Conservation (phyloP, 208 protist genomes). For the Wallacemonas sp. region DNA sequence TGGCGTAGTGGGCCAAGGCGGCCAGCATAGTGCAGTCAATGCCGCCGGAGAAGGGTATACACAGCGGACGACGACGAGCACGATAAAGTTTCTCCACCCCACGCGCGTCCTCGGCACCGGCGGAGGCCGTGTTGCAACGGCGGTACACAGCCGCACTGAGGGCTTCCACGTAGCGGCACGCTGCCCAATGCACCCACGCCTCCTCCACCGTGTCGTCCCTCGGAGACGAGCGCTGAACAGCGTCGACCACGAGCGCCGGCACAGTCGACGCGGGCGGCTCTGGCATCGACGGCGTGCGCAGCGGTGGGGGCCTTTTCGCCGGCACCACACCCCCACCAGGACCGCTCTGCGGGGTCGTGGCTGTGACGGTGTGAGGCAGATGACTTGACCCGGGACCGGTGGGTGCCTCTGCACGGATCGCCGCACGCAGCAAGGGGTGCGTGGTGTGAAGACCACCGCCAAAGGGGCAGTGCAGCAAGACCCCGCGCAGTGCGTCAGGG, state of each 20-base stretch:
- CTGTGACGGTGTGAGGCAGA: too few relatives aligned
- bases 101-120: constrained; percentile 49
- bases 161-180: constrained; percentile 63
- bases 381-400: too few relatives aligned
- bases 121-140: constrained; percentile 50
- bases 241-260: constrained; percentile 24
- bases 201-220: constrained; percentile 23
- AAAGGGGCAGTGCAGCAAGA: constrained; percentile 66
- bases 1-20: constrained; percentile 83
- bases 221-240: constrained; percentile 18
- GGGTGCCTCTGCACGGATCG: constrained; percentile 10
- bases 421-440: constrained; percentile 47
- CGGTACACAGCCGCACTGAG: constrained; percentile 69
- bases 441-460: constrained; percentile 35
- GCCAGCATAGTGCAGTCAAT: constrained; percentile 95
- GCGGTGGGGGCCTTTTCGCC: constrained; percentile 1
- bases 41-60: constrained; percentile 93
- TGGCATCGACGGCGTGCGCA: not conserved
- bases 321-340: not conserved
- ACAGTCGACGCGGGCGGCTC: constrained; percentile 21
- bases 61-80: constrained; percentile 60
- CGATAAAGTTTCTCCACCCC: constrained; percentile 30
- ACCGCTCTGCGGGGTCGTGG: not conserved
- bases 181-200: constrained; percentile 45
- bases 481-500: constrained; percentile 1